Evolutionary conservation across 495 filamentous ascomycete species (phyloP), one percentile per base, ranked within the genome.

Genomic region (Hyaloscypha hepaticicola): DNA sequence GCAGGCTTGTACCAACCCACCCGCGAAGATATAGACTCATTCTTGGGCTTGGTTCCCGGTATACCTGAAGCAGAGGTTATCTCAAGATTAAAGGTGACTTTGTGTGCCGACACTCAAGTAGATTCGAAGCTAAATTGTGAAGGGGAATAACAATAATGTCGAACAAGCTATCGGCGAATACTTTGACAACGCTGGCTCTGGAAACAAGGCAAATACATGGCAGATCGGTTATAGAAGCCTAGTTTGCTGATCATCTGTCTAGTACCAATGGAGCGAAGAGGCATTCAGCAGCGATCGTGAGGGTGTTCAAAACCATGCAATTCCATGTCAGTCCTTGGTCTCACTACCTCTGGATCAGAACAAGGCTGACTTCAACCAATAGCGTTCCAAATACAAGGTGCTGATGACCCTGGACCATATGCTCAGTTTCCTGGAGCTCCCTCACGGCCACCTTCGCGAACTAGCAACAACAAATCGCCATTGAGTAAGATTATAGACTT

Each of bases 371-470:
- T 63, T 56, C 56, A 29, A 27, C 62, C 11, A 31, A 12, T 50
- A 88, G 85, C 81, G 22, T 87, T 87, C 69, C 77, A 81, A 51
- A 85, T 85, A 60, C 79, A 86, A 63, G 76, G 80, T 28, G 73
- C 83, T 61, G 84, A 89, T 63, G 76, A 74, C 25, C 45, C 57
- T 41, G 72, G 77, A 5, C 72, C 77, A 29, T 70, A 77, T 19
- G 45, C 41, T 14, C 31, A 29, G 25, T 79, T 82, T 38, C 74
- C 77, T 45, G 72, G 73, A n/a, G 83, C 87, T 53, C 87, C 86
- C 0, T 87, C 90, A 12, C 85, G 89, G 57, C 89, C 90, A 53
- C 88, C 89, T 1, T 91, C 89, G 8, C 76, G 87, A 72, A 77
- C 83, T 5, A 87, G 85, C 66, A 83, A 79, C 70, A 84, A 78